Evolutionary conservation across 148 eudicot species (phyloP).

Genomic region (Arctostaphylos glauca): DNA sequence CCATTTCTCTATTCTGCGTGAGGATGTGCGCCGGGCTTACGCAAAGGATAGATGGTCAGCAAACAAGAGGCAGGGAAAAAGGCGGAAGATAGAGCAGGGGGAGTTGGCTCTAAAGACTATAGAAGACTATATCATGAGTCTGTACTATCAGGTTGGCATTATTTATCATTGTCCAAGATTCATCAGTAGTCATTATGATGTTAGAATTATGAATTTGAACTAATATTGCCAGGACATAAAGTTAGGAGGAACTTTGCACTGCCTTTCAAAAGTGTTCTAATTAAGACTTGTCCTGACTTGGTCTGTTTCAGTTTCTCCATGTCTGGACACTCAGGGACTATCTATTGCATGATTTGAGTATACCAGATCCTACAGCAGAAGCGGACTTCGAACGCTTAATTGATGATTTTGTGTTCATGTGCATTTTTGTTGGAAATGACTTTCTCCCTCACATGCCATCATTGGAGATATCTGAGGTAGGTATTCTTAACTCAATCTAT

Average conservation of each 20-base stretch:
- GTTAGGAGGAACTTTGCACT: neutral
- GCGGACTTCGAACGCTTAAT: slow-evolving; percentile 32
- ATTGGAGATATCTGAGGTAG: slow-evolving; percentile 38
- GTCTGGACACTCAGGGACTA: slow-evolving; percentile 43
- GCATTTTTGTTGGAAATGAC: slow-evolving; percentile 44
- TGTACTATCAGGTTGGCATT: slow-evolving; percentile 22
- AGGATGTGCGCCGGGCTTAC: slow-evolving; percentile 5
- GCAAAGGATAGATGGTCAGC: neutral
- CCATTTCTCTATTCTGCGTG: slow-evolving; percentile 39
- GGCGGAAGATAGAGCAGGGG: too few relatives aligned
- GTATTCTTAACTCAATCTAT: slow-evolving; percentile 8
- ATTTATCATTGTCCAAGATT: neutral
- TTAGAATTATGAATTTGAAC: neutral
- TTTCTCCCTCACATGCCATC: slow-evolving; percentile 45
- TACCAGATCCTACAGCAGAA: slow-evolving; percentile 20
- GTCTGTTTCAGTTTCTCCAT: slow-evolving; percentile 34
- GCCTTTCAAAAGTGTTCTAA: neutral
- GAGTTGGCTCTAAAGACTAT: neutral
- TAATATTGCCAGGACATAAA: neutral
- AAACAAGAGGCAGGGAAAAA: neutral
- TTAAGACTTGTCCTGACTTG: neutral
- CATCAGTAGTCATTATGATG: neutral
- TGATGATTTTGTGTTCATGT: slow-evolving; percentile 47
- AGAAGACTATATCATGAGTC: slow-evolving; percentile 16
- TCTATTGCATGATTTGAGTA: slow-evolving; percentile 25